Base-by-base conservation (phyloP, 352 stramenopile species). In the Phytophthora syringae region DNA sequence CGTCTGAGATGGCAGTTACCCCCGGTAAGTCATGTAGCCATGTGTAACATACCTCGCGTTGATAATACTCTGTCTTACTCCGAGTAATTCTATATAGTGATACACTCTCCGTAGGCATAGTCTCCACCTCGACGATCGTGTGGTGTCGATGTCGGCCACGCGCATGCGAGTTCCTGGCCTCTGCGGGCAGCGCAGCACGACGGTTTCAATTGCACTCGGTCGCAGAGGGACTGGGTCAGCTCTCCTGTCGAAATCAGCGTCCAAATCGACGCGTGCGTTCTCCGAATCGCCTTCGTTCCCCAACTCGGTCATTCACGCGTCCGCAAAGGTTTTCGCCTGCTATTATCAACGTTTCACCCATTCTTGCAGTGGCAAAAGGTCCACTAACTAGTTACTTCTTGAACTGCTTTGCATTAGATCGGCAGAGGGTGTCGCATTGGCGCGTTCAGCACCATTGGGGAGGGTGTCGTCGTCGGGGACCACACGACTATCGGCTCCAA, bases 391-490 rank as follows among this genome's bases (percentile, higher is more conserved):
- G 20, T 20, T 5, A 30, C 15, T 18, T 30, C n/a, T 22, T 52
- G 6, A 13, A 28, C 18, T 6, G 37, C 32, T 11, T n/a, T 27
- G 30, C 21, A 13, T 7, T 59, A 94, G 86, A 77, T 95, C 28
- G 86, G 82, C n/a, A 60, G 49, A 28, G 49, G 80, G 21, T 89
- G 79, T 53, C 58, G 58, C 53, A 86, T 95, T 34, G 84, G 77
- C 13, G 53, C 79, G 25, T 88, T 92, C 40, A 72, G 59, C 25
- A 78, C 67, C 36, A 61, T 95, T 13, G 84, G 82, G 4, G 67
- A 89, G 34, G 73, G 66, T 37, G 88, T 95, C 5, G 60, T 78
- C 12, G 55, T 95, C 22, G 84, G 80, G 1, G 71, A 90, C 52
- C 76, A 86, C 60, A 56, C 57, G 1, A 55, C 48, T 18, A 80